phyloP scores from a whole-genome alignment of 768 basidiomycete species.

The Krasilnikovozyma curviuscula region DNA sequence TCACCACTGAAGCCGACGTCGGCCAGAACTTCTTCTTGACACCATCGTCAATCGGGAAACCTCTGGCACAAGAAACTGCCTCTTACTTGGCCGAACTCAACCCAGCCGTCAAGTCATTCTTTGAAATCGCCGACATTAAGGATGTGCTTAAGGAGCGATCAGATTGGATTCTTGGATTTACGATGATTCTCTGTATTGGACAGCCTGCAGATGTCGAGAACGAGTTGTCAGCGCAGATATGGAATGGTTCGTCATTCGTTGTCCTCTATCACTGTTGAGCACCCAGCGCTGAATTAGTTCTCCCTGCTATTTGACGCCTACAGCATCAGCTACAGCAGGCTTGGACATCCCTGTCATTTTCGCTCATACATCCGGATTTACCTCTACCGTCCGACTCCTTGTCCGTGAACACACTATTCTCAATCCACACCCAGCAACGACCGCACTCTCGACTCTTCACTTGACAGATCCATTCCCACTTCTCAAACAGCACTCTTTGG shows the following conservation, averaged over 20 bases:
- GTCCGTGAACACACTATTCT: constrained; percentile 67
- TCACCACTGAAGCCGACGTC: constrained; percentile 52
- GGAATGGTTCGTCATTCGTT: constrained; percentile 28
- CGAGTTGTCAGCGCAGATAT: constrained; percentile 45
- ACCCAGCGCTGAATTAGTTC: not conserved
- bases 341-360: constrained; percentile 43
- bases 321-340: constrained; percentile 28
- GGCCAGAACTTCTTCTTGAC: constrained; percentile 95
- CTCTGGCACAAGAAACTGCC: constrained; percentile 60
- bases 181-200: constrained; percentile 72
- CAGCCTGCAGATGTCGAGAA: constrained; percentile 39
- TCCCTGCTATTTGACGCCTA: not conserved
- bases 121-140: constrained; percentile 39
- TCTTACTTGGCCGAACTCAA: constrained; percentile 66
- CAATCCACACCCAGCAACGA: constrained; percentile 73
- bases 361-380: constrained; percentile 69
- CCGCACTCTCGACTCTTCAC: constrained; percentile 45
- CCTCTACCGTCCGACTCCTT: constrained; percentile 74
- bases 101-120: constrained; percentile 54
- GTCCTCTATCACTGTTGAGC: too few relatives aligned
- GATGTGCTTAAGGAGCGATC: constrained; percentile 40
- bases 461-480: constrained; percentile 77
- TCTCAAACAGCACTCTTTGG: constrained; percentile 49
- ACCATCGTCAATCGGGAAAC: constrained; percentile 55
- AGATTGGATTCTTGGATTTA: constrained; percentile 42